Base-by-base conservation (phyloP, 2,329 filamentous ascomycete species). In the Colletotrichum cordylinicola region DNA sequence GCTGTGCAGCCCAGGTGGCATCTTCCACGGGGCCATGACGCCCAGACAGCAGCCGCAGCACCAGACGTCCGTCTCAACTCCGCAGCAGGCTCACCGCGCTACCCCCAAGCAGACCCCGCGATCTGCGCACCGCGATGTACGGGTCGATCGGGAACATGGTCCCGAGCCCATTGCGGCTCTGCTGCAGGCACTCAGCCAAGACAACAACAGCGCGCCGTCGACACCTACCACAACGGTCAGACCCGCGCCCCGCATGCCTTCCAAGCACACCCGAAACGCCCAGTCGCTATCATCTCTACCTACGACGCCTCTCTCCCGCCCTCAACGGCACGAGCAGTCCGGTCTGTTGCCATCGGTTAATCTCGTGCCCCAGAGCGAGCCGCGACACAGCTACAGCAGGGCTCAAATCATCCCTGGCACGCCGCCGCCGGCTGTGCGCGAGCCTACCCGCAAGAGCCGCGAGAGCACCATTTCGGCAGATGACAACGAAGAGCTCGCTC, bases 211-310 rank as follows among this genome's bases (percentile, higher is more conserved):
- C 79, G 93, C 94, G 2, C 93, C 94, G 2, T 92, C 94, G 1
- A 96, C 94, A 0, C 94, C 94, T 0, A 86, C 88, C 29, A 82
- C 86, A 8, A 83, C 83, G 37, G 85, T 85, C 83, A 90, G 86
- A 73, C 86, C 83, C 78, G 86, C 82, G 31, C 87, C 83, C 76
- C 89, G 85, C 83, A 89, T 87, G 81, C 89, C 83, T 74, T 86
- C 90, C 70, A 91, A 91, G 72, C 95, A 98, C 82, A 91, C 90
- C 21, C 92, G 95, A 79, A 94, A 93, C 74, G 91, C 93, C 35
- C 95, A 98, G 82, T 97, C 95, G 60, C 88, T 98, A 83, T 98
- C 96, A 1, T 97, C 96, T 2, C 87, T 98, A 7, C 95, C 95
- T 9, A 92, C 92, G 8, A 98, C 95, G 4, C 95, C 95, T 12